Percentiles rank a stretch among this genome's conserved stretches.
Evolutionary conservation across 441 rosid species (phyloP).

Genomic region (Mallotus japonicus): DNA sequence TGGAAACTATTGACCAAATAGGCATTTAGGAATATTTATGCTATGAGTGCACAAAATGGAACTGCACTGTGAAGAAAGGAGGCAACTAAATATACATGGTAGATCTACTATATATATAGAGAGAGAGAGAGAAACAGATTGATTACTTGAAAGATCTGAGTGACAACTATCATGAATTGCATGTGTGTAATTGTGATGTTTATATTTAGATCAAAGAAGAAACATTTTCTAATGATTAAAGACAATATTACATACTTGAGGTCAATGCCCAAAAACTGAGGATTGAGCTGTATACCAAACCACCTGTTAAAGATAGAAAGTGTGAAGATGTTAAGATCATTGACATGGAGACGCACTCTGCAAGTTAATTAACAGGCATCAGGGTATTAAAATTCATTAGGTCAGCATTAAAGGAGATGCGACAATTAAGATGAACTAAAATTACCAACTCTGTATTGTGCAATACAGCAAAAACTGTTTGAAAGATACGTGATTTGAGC

Average conservation of each 20-base stretch:
- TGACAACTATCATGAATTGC: neutral
- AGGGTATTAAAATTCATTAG: neutral
- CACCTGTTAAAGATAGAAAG: constrained; percentile 53
- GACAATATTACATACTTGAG: constrained; percentile 60
- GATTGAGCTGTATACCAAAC: constrained; percentile 92
- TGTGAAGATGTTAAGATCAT: constrained; percentile 12
- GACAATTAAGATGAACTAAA: neutral
- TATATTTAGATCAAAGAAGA: neutral
- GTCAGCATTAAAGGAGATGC: neutral
- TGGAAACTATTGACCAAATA: neutral
- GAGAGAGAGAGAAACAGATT: neutral
- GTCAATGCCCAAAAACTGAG: constrained; percentile 74
- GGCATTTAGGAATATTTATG: constrained; percentile 8
- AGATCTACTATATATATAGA: neutral
- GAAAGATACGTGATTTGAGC: neutral
- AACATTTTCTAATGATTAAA: neutral
- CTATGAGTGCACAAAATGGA: constrained; percentile 3
- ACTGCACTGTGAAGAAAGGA: neutral
- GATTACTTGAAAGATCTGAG: neutral
- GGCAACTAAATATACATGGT: neutral
- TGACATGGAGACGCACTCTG: constrained; percentile 3
- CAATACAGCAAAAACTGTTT: neutral
- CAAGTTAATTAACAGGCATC: constrained; percentile 9
- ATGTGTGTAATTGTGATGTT: neutral
- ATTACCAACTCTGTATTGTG: no score